These are phyloP conservation scores for Candida cerambycidarum DNA, from an alignment of 805 yeast genomes.

Conservation along the genomic window DNA sequence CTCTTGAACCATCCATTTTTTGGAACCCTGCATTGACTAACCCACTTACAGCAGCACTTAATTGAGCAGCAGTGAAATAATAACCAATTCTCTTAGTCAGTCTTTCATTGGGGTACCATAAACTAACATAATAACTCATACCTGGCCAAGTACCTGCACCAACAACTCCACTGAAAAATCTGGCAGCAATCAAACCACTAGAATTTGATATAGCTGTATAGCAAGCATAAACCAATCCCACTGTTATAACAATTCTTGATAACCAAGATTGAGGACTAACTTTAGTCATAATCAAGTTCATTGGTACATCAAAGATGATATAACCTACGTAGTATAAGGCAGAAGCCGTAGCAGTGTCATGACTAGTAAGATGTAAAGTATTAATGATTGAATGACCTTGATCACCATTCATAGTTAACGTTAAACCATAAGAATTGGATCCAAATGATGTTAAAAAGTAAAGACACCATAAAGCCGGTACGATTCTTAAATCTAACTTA, in stretches of 20 bases:
- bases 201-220: slow-evolving; percentile 59
- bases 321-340: slow-evolving; percentile 83
- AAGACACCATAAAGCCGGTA: slow-evolving; percentile 79
- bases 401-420: slow-evolving; percentile 73
- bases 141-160: slow-evolving; percentile 94
- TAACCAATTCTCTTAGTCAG: slow-evolving; percentile 80
- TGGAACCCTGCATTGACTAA: slow-evolving; percentile 87
- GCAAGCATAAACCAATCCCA: slow-evolving; percentile 77
- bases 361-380: slow-evolving; percentile 49
- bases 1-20: slow-evolving; percentile 68
- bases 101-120: slow-evolving; percentile 83
- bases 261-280: slow-evolving; percentile 86
- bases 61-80: slow-evolving; percentile 88
- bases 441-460: slow-evolving; percentile 82
- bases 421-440: slow-evolving; percentile 69
- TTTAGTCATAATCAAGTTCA: slow-evolving; percentile 82
- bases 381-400: slow-evolving; percentile 60
- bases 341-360: slow-evolving; percentile 69
- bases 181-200: slow-evolving; percentile 64
- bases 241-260: slow-evolving; percentile 70
- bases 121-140: slow-evolving; percentile 74
- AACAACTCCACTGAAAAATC: slow-evolving; percentile 72
- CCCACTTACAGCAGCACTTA: slow-evolving; percentile 89
- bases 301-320: slow-evolving; percentile 83
- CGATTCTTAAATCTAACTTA: slow-evolving; percentile 65